phyloP scores from a whole-genome alignment of 768 basidiomycete species.

The Boletus huronensis region DNA sequence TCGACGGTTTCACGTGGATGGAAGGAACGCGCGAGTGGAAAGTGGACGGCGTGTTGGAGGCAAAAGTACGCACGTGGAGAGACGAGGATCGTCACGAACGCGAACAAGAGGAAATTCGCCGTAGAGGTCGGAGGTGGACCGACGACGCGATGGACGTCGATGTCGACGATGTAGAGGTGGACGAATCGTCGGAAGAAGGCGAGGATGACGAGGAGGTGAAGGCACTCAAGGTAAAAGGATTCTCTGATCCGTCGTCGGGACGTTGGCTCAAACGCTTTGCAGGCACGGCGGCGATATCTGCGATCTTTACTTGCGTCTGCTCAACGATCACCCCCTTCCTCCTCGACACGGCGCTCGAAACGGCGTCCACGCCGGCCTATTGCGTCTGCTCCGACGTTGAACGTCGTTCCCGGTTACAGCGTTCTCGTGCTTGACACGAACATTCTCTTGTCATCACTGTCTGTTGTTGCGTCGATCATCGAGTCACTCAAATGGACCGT shows the following conservation, averaged over 20 bases:
- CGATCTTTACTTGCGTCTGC: conserved; percentile 57
- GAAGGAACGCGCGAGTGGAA: conserved; percentile 58
- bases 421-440: conserved; percentile 93
- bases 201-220: conserved; percentile 69
- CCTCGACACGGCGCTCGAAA: conserved; percentile 29
- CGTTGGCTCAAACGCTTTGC: conserved; percentile 9
- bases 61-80: conserved; percentile 67
- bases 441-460: conserved; percentile 81
- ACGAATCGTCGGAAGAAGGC: conserved; percentile 41
- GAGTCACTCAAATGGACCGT: conserved; percentile 84
- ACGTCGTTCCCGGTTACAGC: conserved; percentile 81
- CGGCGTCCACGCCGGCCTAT: conserved; percentile 27
- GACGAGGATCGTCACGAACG: conserved; percentile 65
- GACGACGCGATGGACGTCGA: conserved; percentile 76
- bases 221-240: conserved; percentile 65
- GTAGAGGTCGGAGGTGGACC: conserved; percentile 56
- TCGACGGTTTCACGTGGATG: conserved; percentile 74
- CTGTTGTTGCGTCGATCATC: conserved; percentile 68
- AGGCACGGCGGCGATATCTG: conserved; percentile 76
- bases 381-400: conserved; percentile 41
- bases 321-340: conserved; percentile 29
- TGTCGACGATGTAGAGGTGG: conserved; percentile 46
- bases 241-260: background rate
- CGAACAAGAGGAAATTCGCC: conserved; percentile 65
- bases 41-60: conserved; percentile 60